phyloP scores from a whole-genome alignment of 352 stramenopile genomes.

The Globisporangium uncinulatum region DNA sequence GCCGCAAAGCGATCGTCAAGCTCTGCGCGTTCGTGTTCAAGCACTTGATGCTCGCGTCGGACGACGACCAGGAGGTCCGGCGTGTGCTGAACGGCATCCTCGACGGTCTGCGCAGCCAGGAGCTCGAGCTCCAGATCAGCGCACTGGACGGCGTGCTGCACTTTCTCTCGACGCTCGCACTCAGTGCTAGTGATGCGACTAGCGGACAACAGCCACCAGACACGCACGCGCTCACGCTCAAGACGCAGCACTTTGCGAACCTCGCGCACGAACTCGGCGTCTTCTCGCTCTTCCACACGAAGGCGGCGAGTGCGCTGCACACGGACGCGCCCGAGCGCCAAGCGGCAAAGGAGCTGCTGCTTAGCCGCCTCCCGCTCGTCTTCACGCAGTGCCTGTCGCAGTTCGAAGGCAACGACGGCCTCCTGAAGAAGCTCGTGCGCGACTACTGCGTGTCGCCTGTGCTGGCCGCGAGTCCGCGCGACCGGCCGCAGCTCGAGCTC shows the following conservation, averaged over 20 bases:
- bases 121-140: constrained; percentile 61
- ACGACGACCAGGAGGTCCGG: constrained; percentile 44
- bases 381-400: constrained; percentile 83
- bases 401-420: constrained; percentile 57
- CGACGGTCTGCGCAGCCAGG: constrained; percentile 60
- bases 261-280: constrained; percentile 66
- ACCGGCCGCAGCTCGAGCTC: constrained; percentile 42
- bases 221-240: constrained; percentile 17
- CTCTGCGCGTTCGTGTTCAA: constrained; percentile 76
- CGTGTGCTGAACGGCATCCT: constrained; percentile 51
- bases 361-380: constrained; percentile 70
- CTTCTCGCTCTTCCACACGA: constrained; percentile 68
- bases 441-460: constrained; percentile 71
- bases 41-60: constrained; percentile 44
- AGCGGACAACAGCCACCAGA: constrained; percentile 4
- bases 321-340: constrained; percentile 10
- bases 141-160: constrained; percentile 69
- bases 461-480: constrained; percentile 28
- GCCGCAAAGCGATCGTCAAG: constrained; percentile 62
- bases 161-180: constrained; percentile 49
- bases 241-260: constrained; percentile 40
- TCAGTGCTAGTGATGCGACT: constrained; percentile 3
- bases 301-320: constrained; percentile 41
- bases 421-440: constrained; percentile 59
- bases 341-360: constrained; percentile 34